A percentile compares a stretch with the other conserved stretches of the same genome.
These are phyloP conservation scores for Didymella lethalis DNA, from an alignment of 2,329 filamentous ascomycete species.

Conservation along the genomic window DNA sequence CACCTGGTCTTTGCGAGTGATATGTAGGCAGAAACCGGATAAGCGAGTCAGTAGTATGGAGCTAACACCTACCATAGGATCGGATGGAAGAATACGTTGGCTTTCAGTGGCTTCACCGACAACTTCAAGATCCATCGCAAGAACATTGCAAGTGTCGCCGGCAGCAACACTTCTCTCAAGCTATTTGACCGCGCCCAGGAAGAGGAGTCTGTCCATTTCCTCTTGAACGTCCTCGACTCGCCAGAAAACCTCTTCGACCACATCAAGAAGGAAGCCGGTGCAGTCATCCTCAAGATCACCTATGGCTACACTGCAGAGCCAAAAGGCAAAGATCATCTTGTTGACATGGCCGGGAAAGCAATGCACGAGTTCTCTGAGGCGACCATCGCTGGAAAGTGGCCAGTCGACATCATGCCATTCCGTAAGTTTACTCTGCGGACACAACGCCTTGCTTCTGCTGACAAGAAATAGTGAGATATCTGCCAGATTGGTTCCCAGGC, in stretches of 20 bases:
- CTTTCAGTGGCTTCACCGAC: conserved; percentile 32
- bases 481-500: conserved; percentile 59
- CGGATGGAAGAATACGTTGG: conserved; percentile 37
- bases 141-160: conserved; percentile 39
- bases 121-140: conserved; percentile 36
- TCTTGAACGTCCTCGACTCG: conserved; percentile 34
- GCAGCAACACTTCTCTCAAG: conserved; percentile 30
- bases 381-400: conserved; percentile 54
- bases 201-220: conserved; percentile 40
- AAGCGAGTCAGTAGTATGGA: neutral
- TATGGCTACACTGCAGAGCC: conserved; percentile 57
- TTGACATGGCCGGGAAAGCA: conserved; percentile 53
- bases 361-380: conserved; percentile 54
- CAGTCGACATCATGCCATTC: conserved; percentile 58
- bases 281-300: conserved; percentile 39
- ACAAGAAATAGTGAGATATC: conserved; percentile 41
- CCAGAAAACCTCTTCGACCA: conserved; percentile 38
- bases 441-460: neutral
- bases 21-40: conserved; percentile 26
- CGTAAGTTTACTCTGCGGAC: conserved; percentile 33
- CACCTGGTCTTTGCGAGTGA: conserved; percentile 36
- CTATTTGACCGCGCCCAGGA: conserved; percentile 41
- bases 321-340: conserved; percentile 53
- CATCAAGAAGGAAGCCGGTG: conserved; percentile 39
- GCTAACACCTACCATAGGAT: conserved; percentile 25